Percentiles rank a stretch among this genome's conserved stretches.
Evolutionary conservation across 2,329 filamentous ascomycete species (phyloP).

Genomic region (Claviceps cyperi): DNA sequence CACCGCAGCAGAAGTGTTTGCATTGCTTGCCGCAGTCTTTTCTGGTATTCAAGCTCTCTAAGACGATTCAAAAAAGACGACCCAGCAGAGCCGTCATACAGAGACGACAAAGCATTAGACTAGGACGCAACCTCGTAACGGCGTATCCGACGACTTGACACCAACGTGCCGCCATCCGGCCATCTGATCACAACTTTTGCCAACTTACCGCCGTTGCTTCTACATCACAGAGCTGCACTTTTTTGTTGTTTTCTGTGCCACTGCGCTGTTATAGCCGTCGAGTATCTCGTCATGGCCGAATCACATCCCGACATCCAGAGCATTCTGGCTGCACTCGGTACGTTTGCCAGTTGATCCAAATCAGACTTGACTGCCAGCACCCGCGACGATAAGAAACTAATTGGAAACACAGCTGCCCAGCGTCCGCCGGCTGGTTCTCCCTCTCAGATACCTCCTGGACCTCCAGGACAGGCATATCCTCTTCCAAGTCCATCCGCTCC

Average conservation of each 20-base stretch:
- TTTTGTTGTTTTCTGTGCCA: not conserved
- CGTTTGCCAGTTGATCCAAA: constrained; percentile 9
- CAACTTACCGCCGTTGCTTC: not conserved
- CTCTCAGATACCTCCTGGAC: constrained; percentile 26
- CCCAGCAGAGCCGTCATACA: not conserved
- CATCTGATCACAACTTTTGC: not conserved
- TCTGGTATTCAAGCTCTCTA: not conserved
- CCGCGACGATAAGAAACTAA: not conserved
- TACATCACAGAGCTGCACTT: not conserved
- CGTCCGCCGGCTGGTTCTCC: constrained; percentile 27
- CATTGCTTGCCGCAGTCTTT: not conserved
- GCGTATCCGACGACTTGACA: not conserved
- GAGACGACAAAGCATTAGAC: not conserved
- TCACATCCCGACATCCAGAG: constrained; percentile 28
- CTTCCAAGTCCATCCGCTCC: constrained; percentile 21
- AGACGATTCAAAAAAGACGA: too few species aligned
- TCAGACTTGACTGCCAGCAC: not conserved
- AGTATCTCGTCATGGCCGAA: constrained; percentile 20
- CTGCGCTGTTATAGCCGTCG: not conserved
- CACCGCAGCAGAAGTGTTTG: not conserved
- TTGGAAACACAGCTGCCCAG: constrained; percentile 25
- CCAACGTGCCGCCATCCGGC: not conserved
- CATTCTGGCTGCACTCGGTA: constrained; percentile 35
- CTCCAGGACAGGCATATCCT: constrained; percentile 24
- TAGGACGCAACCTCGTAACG: not conserved